Percentiles rank a stretch among this genome's conserved stretches.
phyloP scores from a whole-genome alignment of 805 yeast species.

The Schizosaccharomyces lindneri region DNA sequence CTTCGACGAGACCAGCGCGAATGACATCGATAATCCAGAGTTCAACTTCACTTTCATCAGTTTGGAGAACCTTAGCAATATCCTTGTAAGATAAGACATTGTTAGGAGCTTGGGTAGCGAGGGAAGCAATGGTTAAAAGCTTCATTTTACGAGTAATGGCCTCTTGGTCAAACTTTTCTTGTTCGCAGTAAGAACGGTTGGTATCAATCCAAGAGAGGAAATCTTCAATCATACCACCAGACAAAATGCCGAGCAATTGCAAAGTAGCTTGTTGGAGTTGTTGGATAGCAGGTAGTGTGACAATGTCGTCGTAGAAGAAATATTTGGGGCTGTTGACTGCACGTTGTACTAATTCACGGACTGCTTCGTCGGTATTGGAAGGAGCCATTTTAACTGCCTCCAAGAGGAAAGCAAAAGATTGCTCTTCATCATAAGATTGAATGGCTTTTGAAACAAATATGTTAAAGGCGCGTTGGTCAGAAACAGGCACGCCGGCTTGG shows the following conservation, averaged over 20 bases:
- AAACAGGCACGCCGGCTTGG: background rate
- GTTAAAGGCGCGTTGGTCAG: background rate
- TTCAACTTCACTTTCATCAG: constrained; percentile 16
- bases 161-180: constrained; percentile 4
- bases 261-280: background rate
- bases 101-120: constrained; percentile 6
- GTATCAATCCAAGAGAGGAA: background rate
- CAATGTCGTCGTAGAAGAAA: background rate
- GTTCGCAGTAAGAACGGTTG: background rate
- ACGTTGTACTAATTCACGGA: background rate
- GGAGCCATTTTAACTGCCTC: background rate
- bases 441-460: background rate
- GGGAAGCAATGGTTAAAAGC: constrained; percentile 8
- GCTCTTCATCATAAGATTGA: background rate
- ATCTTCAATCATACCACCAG: background rate
- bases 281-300: background rate
- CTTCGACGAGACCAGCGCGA: constrained; percentile 19
- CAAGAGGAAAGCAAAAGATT: background rate
- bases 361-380: background rate
- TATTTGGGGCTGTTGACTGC: background rate
- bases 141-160: constrained; percentile 8
- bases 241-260: background rate
- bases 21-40: constrained; percentile 19
- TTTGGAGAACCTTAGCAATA: constrained; percentile 13
- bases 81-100: constrained; percentile 12